Evolutionary conservation across 441 rosid genomes (phyloP), one percentile per base, ranked within the genome.

Genomic region (Breynia disticha): DNA sequence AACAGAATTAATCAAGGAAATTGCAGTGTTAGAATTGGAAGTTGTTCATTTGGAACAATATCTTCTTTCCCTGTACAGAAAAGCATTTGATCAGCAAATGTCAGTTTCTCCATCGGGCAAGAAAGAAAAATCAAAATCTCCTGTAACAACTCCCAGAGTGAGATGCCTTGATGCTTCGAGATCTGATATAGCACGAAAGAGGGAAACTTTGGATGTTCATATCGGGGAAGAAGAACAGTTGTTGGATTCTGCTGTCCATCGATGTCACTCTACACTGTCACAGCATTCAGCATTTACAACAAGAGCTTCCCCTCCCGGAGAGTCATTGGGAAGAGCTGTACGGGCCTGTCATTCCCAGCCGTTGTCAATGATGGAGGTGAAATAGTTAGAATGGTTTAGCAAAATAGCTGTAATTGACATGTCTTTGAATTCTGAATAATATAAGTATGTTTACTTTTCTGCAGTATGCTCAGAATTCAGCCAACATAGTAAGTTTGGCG

Each of bases 1-100:
- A 57, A 76, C 72, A 21, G 87, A 86, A 59, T 63, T 91, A 57
- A 86, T 91, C 35, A 91, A 76, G 71, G 98, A 88, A 67, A 82
- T 91, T 17, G 86, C 95, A 0, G 85, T 82, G 52, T 67, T 91
- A 37, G 97, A 91, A 76, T 72, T 84, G 76, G 98, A 91, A 79
- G 96, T 91, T 51, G 81, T 79, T 54, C 66, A 88, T 69, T 70
- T 91, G 68, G 98, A 91, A 50, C 96, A 88, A 56, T 76, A 86
- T 66, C 96, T 91, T 70, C 94, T 91, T 48, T 80, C 87, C 5
- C 65, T 91, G 59, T 91, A 91, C 57, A 78, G 98, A 17, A 81
- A 75, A 69, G 87, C 90, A 51, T 88, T 91, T 75, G 95, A 88
- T 65, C 86, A 84, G 56, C 77, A 82, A 71, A 16, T 65, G 47